Base-by-base conservation (phyloP, 2,329 filamentous ascomycete species). In the Penicillium verrucosum region DNA sequence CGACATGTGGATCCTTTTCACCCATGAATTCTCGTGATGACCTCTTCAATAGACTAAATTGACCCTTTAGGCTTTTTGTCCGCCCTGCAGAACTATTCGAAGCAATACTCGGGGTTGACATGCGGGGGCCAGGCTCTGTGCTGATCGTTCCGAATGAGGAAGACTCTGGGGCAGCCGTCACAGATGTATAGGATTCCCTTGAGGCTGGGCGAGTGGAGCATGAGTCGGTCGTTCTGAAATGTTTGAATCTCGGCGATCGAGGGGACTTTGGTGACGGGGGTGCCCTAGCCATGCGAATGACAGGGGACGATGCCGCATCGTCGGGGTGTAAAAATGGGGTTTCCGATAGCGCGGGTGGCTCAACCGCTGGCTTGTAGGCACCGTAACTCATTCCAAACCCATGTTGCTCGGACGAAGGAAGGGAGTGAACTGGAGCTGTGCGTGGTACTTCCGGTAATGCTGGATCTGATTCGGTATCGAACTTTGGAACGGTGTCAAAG, bases 231-330 rank as follows among this genome's bases (percentile, higher is more conserved):
- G 56, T 21, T 78, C 59, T 76, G 77, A 61, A 85, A 68, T 81
- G 12, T 60, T 80, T 85, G 46, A 63, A 66, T 55, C 56, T 60
- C 18, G 64, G 63, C 25, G 63, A 65, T 32, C 63, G 61, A 12
- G 64, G 64, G 0, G 86, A 83, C n/a, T 88, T 91, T 66, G 86
- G 85, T 52, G 89, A 89, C 49, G 89, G 90, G 0, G 89, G 89
- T 8, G 87, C 88, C 72, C 92, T 92, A 32, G 90, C 85, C 32
- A 92, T 96, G 61, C 88, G 87, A 65, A 95, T 83, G 53, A 93
- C 83, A 18, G 92, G 91, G 12, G 90, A 76, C 59, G 80, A 77
- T 32, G 82, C 83, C 41, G 82, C 82, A 74, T 85, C 81, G 70
- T 85, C 81, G 36, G 80, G 76, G 61, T 80, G 78, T 52, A 80